Base-by-base conservation (phyloP, 257 asterid genomes). In the Ilex aquifolium region DNA sequence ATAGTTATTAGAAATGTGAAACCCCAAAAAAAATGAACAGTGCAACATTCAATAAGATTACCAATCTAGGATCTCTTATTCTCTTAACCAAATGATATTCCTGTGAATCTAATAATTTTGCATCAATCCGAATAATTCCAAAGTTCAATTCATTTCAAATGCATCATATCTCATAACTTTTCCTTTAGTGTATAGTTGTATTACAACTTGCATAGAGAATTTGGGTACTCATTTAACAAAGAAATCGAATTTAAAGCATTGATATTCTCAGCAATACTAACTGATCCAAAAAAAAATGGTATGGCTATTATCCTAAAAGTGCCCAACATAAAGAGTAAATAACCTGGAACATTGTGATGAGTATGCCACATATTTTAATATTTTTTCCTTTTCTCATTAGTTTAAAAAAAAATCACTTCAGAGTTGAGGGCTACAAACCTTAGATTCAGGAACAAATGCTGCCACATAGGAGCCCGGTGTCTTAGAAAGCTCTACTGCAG, bases 381-480 rank as follows among this genome's bases (percentile, higher is more conserved):
- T 8, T 36, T 36, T 15, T 49, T 49, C 54, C n/a, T 11, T 49
- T 49, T 49, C 17, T 4, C 54, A 1, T 15, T 3, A 11, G 14
- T 12, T 15, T 3, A 7, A 49, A n/a, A 7, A 12, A 11, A 49
- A 6, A n/a, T n/a, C 1, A 49, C 10, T 53, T 46, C 52, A 46
- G 31, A 49, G 69, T 60, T 61, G 44, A 7, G 32, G 12, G 50
- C 9, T 16, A 36, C 52, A 63, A 69, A 93, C 99, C 99, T 93
- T 93, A 2, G 99, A 84, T 57, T 90, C 99, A 3, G 99, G 94
- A 79, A 87, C 88, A 76, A 85, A 93, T 58, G 78, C 85, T 27
- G 99, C 97, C 67, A 87, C 94, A 66, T 78, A 77, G 6, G 79
- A 75, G 14, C 87, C 96, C 49, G 90, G 95, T 31, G 71, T 65